Evolutionary conservation across 805 yeast genomes (phyloP).

Genomic region (Saccharomyces jurei): DNA sequence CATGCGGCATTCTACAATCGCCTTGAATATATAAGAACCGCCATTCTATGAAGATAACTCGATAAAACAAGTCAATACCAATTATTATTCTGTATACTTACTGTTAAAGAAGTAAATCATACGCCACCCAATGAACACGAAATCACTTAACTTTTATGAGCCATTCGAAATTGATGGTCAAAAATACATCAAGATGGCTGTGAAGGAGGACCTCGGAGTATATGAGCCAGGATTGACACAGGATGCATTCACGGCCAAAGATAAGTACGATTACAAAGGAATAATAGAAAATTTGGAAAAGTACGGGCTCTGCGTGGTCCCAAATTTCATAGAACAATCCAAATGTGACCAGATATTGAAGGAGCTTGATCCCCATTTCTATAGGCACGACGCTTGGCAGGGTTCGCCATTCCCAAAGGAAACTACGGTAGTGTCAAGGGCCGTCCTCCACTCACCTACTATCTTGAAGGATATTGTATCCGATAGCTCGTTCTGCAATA

Average conservation of each 20-base stretch:
- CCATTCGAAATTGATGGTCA: not conserved
- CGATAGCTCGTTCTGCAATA: slow-evolving; percentile 4
- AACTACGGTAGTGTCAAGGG: slow-evolving; percentile 20
- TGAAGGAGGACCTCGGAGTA: not conserved
- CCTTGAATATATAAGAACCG: not conserved
- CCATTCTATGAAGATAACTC: not conserved
- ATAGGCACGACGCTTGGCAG: slow-evolving; percentile 19
- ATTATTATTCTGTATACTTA: no score
- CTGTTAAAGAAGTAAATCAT: no score
- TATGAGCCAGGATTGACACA: not conserved
- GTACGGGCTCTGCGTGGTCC: slow-evolving; percentile 22
- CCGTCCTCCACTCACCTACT: slow-evolving; percentile 11
- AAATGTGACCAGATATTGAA: slow-evolving; percentile 10
- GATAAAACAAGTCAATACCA: not conserved
- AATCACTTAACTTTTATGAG: not conserved
- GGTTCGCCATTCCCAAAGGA: slow-evolving; percentile 22
- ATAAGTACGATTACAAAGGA: slow-evolving; percentile 2
- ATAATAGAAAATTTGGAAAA: slow-evolving; percentile 14
- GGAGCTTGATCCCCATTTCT: slow-evolving; percentile 20
- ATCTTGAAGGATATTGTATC: slow-evolving; percentile 8
- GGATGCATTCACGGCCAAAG: slow-evolving; percentile 2
- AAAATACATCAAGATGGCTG: not conserved
- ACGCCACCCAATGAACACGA: not conserved
- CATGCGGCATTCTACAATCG: not conserved
- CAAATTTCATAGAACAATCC: slow-evolving; percentile 10